Conservation (phyloP, 2,329 filamentous ascomycete genomes). For the Coniella vitis region DNA sequence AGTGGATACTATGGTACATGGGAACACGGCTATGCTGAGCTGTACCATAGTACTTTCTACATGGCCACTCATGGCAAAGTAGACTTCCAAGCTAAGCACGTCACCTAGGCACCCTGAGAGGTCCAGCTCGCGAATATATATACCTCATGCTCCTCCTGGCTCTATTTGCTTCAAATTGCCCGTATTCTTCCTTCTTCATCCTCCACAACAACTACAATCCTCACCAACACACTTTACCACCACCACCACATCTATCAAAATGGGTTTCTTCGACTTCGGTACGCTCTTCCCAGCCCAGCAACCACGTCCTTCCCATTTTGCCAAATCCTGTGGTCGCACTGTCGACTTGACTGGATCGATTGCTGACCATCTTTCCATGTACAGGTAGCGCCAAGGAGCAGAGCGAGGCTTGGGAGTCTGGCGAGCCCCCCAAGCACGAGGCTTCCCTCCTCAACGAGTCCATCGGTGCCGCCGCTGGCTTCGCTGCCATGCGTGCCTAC, state of each 20-base stretch:
- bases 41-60: too few relatives aligned
- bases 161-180: neutral
- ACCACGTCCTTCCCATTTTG: neutral
- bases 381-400: constrained; percentile 12
- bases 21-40: neutral
- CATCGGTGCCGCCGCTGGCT: constrained; percentile 68
- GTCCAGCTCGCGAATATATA: constrained; percentile 10
- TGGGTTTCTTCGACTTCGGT: constrained; percentile 18
- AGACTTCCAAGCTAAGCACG: too few relatives aligned
- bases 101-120: neutral
- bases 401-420: constrained; percentile 35
- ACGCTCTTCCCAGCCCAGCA: neutral
- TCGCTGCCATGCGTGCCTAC: constrained; percentile 73
- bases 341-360: neutral
- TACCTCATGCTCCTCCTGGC: constrained; percentile 5
- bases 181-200: neutral
- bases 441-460: constrained; percentile 65
- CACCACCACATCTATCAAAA: constrained; percentile 9
- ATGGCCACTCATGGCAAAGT: too few relatives aligned
- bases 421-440: constrained; percentile 45
- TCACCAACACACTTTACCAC: neutral
- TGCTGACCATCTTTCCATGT: neutral
- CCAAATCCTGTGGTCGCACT: neutral
- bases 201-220: neutral
- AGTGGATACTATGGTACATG: neutral